Conservation (phyloP, 106 monocot species). For the Cymbidium sinense region DNA sequence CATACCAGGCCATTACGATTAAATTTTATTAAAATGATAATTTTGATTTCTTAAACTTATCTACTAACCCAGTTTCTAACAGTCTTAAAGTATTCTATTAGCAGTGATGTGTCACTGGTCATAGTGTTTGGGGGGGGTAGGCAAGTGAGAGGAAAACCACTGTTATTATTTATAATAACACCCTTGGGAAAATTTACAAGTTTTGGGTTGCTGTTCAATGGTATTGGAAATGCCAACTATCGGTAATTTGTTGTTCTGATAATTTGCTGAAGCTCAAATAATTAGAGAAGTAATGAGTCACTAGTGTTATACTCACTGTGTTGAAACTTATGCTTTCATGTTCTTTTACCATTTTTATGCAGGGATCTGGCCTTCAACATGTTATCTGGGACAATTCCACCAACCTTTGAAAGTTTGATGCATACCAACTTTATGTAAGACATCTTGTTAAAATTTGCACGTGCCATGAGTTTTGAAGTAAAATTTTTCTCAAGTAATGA, state of each 20-base stretch:
- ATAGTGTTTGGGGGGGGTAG: too few species aligned
- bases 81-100: neutral
- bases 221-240: neutral
- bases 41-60: neutral
- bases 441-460: neutral
- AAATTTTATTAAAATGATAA: too few species aligned
- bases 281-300: neutral
- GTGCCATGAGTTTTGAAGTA: neutral
- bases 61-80: neutral
- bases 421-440: conserved; percentile 13
- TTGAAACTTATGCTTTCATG: neutral
- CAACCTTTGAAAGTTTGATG: neutral
- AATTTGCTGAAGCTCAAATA: neutral
- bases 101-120: neutral
- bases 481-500: neutral
- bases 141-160: too few species aligned
- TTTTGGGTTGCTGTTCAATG: too few species aligned
- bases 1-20: neutral
- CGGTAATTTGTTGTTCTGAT: neutral
- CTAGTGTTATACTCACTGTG: neutral
- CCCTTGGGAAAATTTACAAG: too few species aligned
- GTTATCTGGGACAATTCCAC: conserved; percentile 6
- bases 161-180: too few species aligned
- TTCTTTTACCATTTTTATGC: conserved; percentile 5
- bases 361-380: conserved; percentile 8